Conservation (phyloP, 352 stramenopile species). For the Phytophthora capsici region DNA sequence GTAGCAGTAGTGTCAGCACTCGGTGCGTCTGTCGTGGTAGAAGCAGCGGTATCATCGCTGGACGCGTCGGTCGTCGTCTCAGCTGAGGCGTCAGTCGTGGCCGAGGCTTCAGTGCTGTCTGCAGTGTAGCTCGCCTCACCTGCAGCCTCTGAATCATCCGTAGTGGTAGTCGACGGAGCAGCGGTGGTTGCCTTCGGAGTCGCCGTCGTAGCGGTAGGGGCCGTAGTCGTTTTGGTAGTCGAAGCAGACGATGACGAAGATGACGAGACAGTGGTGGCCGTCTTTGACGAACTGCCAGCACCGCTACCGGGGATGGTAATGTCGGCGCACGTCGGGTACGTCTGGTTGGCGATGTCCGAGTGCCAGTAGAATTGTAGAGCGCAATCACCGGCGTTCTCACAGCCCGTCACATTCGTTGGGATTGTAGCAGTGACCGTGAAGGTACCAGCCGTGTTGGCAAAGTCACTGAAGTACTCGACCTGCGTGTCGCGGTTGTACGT, state of each 20-base stretch:
- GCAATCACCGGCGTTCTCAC: slow-evolving; percentile 38
- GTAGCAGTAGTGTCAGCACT: background rate
- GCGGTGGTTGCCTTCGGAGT: slow-evolving; percentile 4
- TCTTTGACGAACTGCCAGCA: slow-evolving; percentile 6
- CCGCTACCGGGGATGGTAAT: slow-evolving; percentile 38
- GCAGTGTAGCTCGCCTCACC: slow-evolving; percentile 17
- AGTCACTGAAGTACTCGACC: slow-evolving; percentile 46
- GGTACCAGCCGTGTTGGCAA: slow-evolving; percentile 45
- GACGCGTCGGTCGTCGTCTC: slow-evolving; percentile 3
- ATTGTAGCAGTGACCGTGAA: slow-evolving; percentile 50
- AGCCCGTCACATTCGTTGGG: slow-evolving; percentile 41
- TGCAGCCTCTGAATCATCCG: slow-evolving; percentile 20
- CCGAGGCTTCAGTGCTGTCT: background rate
- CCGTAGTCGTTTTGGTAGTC: slow-evolving; percentile 4
- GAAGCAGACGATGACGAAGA: slow-evolving; percentile 12
- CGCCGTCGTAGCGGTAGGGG: slow-evolving; percentile 2
- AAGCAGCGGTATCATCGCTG: background rate
- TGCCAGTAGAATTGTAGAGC: slow-evolving; percentile 47
- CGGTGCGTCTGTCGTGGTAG: slow-evolving; percentile 5
- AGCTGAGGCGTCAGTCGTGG: slow-evolving; percentile 1
- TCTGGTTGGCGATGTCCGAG: slow-evolving; percentile 41
- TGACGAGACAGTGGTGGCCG: background rate
- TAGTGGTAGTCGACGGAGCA: slow-evolving; percentile 10
- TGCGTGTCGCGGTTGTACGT: slow-evolving; percentile 48
- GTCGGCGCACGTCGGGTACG: slow-evolving; percentile 41